Percentiles rank a stretch among this genome's conserved stretches.
These are phyloP conservation scores for Tetrahymena thermophila DNA, from an alignment of 73 alveolate genomes.

Conservation along the genomic window DNA sequence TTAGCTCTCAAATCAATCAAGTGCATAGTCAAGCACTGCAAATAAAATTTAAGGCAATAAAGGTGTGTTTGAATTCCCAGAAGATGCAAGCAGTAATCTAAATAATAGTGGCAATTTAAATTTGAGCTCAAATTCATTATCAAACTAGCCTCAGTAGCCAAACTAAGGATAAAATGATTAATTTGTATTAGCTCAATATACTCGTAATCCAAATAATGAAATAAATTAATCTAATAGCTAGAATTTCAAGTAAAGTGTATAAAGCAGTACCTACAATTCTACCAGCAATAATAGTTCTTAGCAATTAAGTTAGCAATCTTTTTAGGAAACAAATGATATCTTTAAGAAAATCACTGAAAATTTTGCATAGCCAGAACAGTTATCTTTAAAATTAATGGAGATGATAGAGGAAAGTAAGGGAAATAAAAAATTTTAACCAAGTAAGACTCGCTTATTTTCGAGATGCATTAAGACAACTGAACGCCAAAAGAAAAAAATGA, in stretches of 20 bases:
- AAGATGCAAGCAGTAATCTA: background rate
- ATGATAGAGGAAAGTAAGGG: background rate
- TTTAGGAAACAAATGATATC: background rate
- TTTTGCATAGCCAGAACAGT: background rate
- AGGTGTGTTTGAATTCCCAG: background rate
- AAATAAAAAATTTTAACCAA: background rate
- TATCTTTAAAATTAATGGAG: background rate
- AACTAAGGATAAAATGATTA: background rate
- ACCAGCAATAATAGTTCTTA: background rate
- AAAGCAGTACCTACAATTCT: background rate
- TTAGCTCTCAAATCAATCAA: background rate
- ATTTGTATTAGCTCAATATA: background rate
- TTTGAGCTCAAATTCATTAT: background rate
- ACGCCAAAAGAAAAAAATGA: background rate
- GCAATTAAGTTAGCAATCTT: background rate
- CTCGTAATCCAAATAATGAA: background rate
- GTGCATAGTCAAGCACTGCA: background rate
- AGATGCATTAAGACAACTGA: background rate
- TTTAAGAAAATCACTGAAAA: background rate
- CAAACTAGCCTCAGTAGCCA: background rate
- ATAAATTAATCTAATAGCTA: background rate
- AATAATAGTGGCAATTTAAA: background rate
- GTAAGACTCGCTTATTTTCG: background rate
- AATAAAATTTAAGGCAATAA: background rate
- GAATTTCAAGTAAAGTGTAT: background rate